phyloP scores from a whole-genome alignment of 2,329 filamentous ascomycete species.

The Neophaeococcomyces aloes region DNA sequence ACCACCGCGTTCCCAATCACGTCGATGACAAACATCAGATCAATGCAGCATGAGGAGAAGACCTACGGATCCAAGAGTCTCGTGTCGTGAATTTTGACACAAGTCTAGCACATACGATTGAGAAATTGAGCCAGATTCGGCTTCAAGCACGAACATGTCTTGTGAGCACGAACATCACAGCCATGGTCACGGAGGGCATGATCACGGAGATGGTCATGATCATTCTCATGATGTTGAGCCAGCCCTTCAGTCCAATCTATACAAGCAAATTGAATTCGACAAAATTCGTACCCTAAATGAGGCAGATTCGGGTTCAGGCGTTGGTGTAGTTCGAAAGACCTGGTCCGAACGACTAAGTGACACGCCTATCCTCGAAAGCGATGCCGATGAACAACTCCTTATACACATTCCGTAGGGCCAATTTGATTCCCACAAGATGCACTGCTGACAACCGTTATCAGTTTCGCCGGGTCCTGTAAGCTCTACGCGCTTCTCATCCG shows the following conservation, averaged over 20 bases:
- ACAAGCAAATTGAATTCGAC: conserved; percentile 85
- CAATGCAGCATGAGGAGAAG: too few species aligned
- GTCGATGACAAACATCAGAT: too few species aligned
- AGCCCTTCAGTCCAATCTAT: conserved; percentile 79
- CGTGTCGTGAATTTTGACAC: too few species aligned
- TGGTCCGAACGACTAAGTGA: conserved; percentile 69
- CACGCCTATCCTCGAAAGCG: conserved; percentile 68
- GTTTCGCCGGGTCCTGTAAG: conserved; percentile 88
- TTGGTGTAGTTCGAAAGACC: conserved; percentile 73
- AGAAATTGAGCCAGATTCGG: neutral
- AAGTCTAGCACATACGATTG: too few species aligned
- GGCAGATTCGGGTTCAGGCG: conserved; percentile 54
- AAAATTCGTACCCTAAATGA: conserved; percentile 80
- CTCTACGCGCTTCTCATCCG: conserved; percentile 82
- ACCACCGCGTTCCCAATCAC: too few species aligned
- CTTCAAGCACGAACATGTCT: neutral
- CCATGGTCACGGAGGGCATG: conserved; percentile 36
- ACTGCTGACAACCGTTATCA: conserved; percentile 28
- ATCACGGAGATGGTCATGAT: conserved; percentile 58
- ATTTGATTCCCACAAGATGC: conserved; percentile 2
- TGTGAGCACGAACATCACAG: conserved; percentile 28
- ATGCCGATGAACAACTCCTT: conserved; percentile 86
- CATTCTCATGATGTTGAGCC: conserved; percentile 88
- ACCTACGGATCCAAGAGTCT: too few species aligned
- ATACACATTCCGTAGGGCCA: conserved; percentile 72